phyloP scores from a whole-genome alignment of 1,139 yeast species.

The Lodderomyces jiufengensis region DNA sequence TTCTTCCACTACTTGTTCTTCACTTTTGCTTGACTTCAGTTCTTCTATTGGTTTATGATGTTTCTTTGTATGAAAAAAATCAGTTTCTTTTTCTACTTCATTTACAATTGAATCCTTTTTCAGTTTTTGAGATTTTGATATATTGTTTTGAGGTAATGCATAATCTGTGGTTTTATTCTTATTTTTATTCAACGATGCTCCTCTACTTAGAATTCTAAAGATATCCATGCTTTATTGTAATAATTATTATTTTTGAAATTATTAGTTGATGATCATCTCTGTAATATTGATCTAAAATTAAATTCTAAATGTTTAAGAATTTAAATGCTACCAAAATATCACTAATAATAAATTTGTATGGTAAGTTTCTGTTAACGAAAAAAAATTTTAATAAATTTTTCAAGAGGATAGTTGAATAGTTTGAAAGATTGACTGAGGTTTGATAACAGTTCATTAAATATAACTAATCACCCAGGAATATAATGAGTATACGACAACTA shows the following conservation, averaged over 20 bases:
- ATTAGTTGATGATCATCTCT: background rate
- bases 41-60: conserved; percentile 17
- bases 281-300: no score
- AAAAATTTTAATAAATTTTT: no score
- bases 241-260: background rate
- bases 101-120: conserved; percentile 36
- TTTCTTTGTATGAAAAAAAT: conserved; percentile 64
- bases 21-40: conserved; percentile 14
- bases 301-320: no score
- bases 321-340: no score
- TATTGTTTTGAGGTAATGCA: conserved; percentile 30
- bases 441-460: background rate
- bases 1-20: conserved; percentile 19
- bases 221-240: conserved; percentile 72
- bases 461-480: no score
- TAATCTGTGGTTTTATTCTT: conserved; percentile 44
- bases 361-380: no score
- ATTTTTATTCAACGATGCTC: conserved; percentile 69
- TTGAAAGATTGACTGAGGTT: no score
- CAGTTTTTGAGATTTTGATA: conserved; percentile 19
- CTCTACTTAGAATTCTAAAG: conserved; percentile 78
- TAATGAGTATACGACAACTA: conserved; percentile 18
- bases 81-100: conserved; percentile 59
- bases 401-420: no score
- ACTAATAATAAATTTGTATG: no score